Evolutionary conservation across 352 stramenopile genomes (phyloP).

Genomic region (Pythium utonaiense): DNA sequence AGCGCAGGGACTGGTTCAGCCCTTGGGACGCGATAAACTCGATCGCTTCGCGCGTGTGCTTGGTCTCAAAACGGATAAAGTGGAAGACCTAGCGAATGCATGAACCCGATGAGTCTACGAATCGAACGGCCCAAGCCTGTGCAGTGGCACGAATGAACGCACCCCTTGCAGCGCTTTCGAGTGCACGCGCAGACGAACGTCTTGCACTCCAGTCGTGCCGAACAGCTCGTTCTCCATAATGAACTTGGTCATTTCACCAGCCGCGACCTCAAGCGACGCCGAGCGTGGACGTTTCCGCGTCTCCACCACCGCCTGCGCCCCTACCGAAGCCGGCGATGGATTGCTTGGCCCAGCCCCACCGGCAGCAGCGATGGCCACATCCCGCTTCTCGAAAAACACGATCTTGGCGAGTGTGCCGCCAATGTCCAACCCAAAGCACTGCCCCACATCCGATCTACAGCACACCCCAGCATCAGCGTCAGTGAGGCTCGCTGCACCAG

Average conservation of each 20-base stretch:
- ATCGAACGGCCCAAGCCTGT: not conserved
- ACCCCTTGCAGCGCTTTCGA: conserved; percentile 89
- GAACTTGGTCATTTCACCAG: conserved; percentile 84
- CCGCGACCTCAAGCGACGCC: conserved; percentile 70
- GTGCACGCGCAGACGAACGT: conserved; percentile 84
- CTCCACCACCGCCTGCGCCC: conserved; percentile 7
- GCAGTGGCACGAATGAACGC: conserved; percentile 1
- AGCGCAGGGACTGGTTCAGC: conserved; percentile 77
- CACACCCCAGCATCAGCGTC: too few relatives aligned
- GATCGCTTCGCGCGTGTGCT: conserved; percentile 68
- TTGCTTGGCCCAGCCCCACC: not conserved
- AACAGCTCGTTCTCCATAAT: conserved; percentile 79
- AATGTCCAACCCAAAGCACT: conserved; percentile 85
- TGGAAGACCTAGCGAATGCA: conserved; percentile 84
- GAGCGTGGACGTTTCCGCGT: conserved; percentile 63
- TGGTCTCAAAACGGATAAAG: conserved; percentile 91
- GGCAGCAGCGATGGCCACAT: conserved; percentile 5
- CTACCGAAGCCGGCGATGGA: not conserved
- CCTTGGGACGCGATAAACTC: conserved; percentile 73
- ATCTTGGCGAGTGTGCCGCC: conserved; percentile 93
- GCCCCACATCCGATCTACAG: conserved; percentile 72
- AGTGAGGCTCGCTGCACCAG: too few relatives aligned
- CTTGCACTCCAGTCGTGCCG: conserved; percentile 80
- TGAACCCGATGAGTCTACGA: not conserved
- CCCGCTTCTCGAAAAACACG: conserved; percentile 92